These are phyloP conservation scores for Nicotiana attenuata DNA, from an alignment of 257 asterid genomes.

Conservation along the genomic window DNA sequence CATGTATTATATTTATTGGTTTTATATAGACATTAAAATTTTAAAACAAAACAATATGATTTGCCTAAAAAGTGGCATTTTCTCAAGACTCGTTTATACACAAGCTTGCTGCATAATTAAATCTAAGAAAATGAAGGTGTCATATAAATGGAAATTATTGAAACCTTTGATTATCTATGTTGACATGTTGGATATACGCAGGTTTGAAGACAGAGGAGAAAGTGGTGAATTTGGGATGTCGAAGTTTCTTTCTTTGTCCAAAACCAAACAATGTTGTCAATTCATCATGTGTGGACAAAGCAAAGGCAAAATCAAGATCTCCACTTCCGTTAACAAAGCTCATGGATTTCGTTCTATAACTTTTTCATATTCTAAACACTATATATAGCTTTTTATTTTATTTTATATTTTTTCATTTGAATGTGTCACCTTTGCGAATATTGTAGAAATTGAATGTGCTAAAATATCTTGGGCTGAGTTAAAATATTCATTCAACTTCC, in stretches of 20 bases:
- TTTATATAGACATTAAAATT: too few species aligned
- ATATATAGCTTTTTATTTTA: background rate
- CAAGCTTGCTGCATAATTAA: background rate
- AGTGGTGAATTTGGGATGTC: slow-evolving; percentile 39
- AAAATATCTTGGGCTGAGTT: background rate
- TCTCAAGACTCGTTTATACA: background rate
- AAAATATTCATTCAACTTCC: background rate
- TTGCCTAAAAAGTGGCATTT: background rate
- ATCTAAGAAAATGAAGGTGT: background rate
- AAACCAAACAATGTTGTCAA: slow-evolving; percentile 6
- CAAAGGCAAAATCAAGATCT: background rate
- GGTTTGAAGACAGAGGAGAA: slow-evolving; percentile 46
- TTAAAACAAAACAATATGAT: background rate
- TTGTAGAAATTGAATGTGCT: background rate
- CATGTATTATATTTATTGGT: too few species aligned
- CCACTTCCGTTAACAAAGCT: slow-evolving; percentile 9
- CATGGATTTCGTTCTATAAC: slow-evolving; percentile 19
- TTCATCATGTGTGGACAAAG: background rate
- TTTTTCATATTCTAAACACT: background rate
- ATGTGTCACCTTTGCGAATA: background rate
- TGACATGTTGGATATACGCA: slow-evolving; percentile 11
- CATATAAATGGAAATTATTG: background rate
- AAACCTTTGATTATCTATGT: background rate
- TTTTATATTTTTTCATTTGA: background rate
- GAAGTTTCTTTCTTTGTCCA: slow-evolving; percentile 53